Evolutionary conservation across 108 stramenopile genomes (phyloP), one percentile per base, ranked within the genome.

Genomic region (Pseudonitzschia multiseries): DNA sequence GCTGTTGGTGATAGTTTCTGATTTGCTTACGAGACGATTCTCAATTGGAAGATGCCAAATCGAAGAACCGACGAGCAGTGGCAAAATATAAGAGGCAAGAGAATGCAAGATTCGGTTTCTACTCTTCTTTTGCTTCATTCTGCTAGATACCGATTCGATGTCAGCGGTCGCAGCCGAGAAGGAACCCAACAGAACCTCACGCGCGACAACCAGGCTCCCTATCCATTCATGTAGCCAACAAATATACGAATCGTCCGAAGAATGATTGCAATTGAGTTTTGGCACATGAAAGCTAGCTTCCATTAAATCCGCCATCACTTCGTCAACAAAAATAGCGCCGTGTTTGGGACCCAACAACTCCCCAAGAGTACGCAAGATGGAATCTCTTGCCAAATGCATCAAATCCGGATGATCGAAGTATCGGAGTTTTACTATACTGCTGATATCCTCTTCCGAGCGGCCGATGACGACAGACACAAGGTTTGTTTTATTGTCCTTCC

Each of bases 181-280:
- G 6, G 66, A 69, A n/a, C 75, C 75, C n/a, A 31, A 59, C 18
- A 76, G 36, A 9, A 76, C 66, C 61, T 78, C 70, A 46, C 36
- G 42, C 5, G 71, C 71, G 0, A 78, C 77, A 10, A 72, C 53
- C 15, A 78, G 10, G 48, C 71, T 78, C 27, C 77, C 77, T 20
- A 54, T 41, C 71, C 71, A 72, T 62, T 78, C 66, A 15, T 68
- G 54, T 3, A 72, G 48, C 21, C 57, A 57, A 8, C 63, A 17
- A 43, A 48, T 17, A 1, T 33, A 41, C 6, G 61, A 43, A 14
- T 71, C 17, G 1, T 59, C 29, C 27, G 65, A 44, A 5, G 18
- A 48, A 5, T 48, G 18, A 48, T 48, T 48, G 46, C 18, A 2
- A 2, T 48, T 18, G 18, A 48, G 2, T 18, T 18, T 43, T 44